Conservation (phyloP, 2,329 filamentous ascomycete species). For the Cercospora sp. region DNA sequence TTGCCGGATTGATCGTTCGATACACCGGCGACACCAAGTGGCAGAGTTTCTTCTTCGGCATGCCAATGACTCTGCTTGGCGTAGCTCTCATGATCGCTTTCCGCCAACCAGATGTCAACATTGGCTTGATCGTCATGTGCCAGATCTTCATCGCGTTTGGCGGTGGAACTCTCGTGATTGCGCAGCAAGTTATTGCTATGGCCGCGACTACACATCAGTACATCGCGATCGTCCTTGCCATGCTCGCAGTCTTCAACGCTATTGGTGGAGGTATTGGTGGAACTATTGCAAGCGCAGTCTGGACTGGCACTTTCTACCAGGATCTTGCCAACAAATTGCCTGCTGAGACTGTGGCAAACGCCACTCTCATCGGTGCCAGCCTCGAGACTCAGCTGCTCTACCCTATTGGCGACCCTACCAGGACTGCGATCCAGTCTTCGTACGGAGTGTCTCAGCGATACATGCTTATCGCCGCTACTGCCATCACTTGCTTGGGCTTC, state of each 20-base stretch:
- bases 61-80: slow-evolving; percentile 37
- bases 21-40: slow-evolving; percentile 52
- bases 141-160: slow-evolving; percentile 62
- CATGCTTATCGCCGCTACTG: slow-evolving; percentile 22
- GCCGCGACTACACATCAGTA: slow-evolving; percentile 45
- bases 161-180: slow-evolving; percentile 59
- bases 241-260: slow-evolving; percentile 26
- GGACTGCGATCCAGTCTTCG: slow-evolving; percentile 15
- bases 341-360: slow-evolving; percentile 12
- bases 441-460: slow-evolving; percentile 18
- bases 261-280: slow-evolving; percentile 57
- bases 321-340: slow-evolving; percentile 25
- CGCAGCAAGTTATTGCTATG: slow-evolving; percentile 61
- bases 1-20: slow-evolving; percentile 49
- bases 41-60: slow-evolving; percentile 38
- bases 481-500: slow-evolving; percentile 16
- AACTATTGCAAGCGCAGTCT: slow-evolving; percentile 31
- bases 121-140: slow-evolving; percentile 54
- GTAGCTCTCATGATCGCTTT: slow-evolving; percentile 36
- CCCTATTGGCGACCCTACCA: slow-evolving; percentile 15
- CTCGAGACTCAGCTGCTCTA: slow-evolving; percentile 17
- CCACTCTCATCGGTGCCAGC: slow-evolving; percentile 9
- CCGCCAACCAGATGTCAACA: slow-evolving; percentile 40
- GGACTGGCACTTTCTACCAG: slow-evolving; percentile 29
- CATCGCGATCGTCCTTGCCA: slow-evolving; percentile 31